Evolutionary conservation across 257 asterid genomes (phyloP), one percentile per base, ranked within the genome.

Genomic region (Salvia miltiorrhiza): DNA sequence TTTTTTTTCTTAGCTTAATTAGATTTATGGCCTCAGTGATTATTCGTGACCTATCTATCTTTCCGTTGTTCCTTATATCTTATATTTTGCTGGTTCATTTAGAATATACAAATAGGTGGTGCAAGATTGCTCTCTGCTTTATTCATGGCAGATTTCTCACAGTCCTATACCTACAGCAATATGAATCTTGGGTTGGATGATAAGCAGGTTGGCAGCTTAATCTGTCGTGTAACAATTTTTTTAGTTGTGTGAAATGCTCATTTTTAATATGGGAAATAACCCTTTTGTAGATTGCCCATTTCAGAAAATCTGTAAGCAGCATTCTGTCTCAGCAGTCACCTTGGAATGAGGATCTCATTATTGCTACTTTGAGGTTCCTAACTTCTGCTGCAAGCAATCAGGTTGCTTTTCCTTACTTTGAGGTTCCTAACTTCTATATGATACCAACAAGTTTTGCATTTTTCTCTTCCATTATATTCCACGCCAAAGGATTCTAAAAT

Each of bases 171-270:
- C 32, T 71, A 77, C 79, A 78, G 74, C 78, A 85, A 85, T 75
- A 84, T 83, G 62, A 80, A 83, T 80, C 87, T 94, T 62, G 86
- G 92, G 74, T 86, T 94, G 85, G 94, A 86, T 70, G 95, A 89
- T 78, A 83, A 84, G 79, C 95, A 88, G 97, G 99, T 93, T 68
- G 65, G 66, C n/a, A 43, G 52, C 52, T 20, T 71, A 58, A 58
- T 45, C 30, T 50, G 40, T 72, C 45, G 50, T 39, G 32, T 56
- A 61, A 68, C 45, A 47, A 65, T 28, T 68, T 77, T n/a, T 50
- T 77, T 20, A 64, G 23, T 28, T 39, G 11, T 56, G 16, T 53
- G 63, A 63, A 69, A 20, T 77, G 56, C 47, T 63, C 71, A 8
- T 39, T 68, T 39, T 19, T 48, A 60, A 83, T 69, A 9, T 30